Conservation (phyloP, 108 stramenopile genomes). For the Pseudonitzschia pungens region DNA sequence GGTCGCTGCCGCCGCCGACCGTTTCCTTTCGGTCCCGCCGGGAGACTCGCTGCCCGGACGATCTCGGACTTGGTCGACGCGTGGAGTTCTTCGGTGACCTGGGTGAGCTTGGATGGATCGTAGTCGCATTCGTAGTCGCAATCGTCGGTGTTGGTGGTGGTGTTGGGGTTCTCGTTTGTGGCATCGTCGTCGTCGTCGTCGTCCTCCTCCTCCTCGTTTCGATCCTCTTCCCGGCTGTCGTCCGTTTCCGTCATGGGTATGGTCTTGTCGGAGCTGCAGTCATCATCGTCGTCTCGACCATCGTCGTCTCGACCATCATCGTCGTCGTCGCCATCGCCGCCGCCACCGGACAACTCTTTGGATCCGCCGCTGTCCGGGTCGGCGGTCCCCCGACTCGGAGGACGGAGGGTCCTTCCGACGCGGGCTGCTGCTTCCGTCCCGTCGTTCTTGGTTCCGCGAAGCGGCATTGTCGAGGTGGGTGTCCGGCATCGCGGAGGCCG, state of each 20-base stretch:
- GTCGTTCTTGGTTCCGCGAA: not conserved
- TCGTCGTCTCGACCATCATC: not conserved
- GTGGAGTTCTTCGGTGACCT: slow-evolving; percentile 1
- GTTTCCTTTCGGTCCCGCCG: not conserved
- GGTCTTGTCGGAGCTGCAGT: not conserved
- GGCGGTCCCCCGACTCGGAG: not conserved
- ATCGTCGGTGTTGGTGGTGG: not conserved
- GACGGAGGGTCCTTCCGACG: too few species aligned
- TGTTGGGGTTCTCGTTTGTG: too few species aligned
- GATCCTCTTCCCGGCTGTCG: not conserved
- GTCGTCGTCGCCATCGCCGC: not conserved
- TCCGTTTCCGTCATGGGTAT: slow-evolving; percentile 2
- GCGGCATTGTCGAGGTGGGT: too few species aligned
- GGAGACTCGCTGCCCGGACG: not conserved
- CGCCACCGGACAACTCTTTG: not conserved
- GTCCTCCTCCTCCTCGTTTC: not conserved
- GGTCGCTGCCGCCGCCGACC: slow-evolving; percentile 1
- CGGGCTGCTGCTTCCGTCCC: not conserved
- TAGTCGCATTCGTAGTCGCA: not conserved
- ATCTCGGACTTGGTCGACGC: slow-evolving; percentile 2
- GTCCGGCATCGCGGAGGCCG: not conserved
- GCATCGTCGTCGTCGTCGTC: not conserved
- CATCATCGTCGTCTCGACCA: not conserved
- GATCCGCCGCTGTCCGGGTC: not conserved
- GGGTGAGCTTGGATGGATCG: not conserved